Evolutionary conservation across 1,139 yeast species (phyloP).

Genomic region (Scheffersomyces illinoinensis): DNA sequence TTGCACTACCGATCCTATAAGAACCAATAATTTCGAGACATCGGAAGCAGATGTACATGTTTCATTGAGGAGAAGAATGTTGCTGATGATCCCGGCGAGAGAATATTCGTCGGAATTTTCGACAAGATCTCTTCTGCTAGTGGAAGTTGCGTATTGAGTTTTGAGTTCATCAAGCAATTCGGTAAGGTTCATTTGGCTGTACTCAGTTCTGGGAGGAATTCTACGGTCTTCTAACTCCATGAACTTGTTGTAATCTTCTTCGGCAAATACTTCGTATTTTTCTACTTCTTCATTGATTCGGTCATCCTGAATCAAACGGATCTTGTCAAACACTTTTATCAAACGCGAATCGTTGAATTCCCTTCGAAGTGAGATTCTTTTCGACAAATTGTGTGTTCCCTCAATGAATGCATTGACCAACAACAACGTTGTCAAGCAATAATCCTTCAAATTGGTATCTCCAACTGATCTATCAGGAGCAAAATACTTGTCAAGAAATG

Average conservation of each 20-base stretch:
- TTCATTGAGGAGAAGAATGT: conserved; percentile 26
- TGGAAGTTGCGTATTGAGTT: conserved; percentile 8
- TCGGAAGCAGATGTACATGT: conserved; percentile 21
- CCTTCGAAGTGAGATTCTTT: conserved; percentile 36
- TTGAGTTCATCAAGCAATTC: conserved; percentile 21
- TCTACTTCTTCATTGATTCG: conserved; percentile 48
- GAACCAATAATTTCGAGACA: conserved; percentile 22
- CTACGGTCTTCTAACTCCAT: conserved; percentile 11
- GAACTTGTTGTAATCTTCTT: conserved; percentile 35
- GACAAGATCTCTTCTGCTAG: conserved; percentile 4
- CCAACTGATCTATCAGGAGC: conserved; percentile 15
- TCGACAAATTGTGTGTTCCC: conserved; percentile 30
- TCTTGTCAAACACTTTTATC: conserved; percentile 36
- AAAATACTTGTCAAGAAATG: conserved; percentile 34
- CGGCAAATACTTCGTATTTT: conserved; percentile 41
- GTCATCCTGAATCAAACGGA: conserved; percentile 35
- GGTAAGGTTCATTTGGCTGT: conserved; percentile 18
- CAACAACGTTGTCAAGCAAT: conserved; percentile 46
- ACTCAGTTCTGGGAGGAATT: conserved; percentile 3
- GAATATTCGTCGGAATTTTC: conserved; percentile 12
- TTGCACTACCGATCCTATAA: conserved; percentile 33
- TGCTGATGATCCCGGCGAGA: conserved; percentile 24
- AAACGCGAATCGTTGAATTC: conserved; percentile 46
- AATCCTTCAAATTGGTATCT: conserved; percentile 36
- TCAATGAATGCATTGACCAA: conserved; percentile 43